Evolutionary conservation across 768 basidiomycete genomes (phyloP).

Genomic region (Suillus subluteus): DNA sequence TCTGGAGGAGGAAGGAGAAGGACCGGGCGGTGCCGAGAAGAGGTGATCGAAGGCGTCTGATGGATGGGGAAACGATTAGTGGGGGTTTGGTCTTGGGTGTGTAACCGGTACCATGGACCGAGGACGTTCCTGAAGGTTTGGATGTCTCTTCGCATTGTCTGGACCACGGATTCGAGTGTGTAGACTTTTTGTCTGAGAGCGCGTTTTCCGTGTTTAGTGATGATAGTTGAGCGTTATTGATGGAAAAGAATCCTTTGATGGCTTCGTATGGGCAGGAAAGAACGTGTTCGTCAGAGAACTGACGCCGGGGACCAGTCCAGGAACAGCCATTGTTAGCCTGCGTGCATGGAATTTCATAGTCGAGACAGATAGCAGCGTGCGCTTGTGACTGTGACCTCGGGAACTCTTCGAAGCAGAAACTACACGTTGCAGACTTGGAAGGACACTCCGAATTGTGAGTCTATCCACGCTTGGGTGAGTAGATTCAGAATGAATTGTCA

Average conservation of each 20-base stretch:
- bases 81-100: constrained; percentile 28
- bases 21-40: constrained; percentile 19
- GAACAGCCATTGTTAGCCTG: constrained; percentile 56
- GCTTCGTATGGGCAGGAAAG: constrained; percentile 58
- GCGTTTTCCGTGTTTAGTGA: constrained; percentile 66
- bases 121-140: constrained; percentile 55
- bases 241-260: constrained; percentile 60
- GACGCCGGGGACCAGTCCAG: constrained; percentile 51
- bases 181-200: constrained; percentile 61
- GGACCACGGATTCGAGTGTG: constrained; percentile 58
- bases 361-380: constrained; percentile 45
- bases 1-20: constrained; percentile 22
- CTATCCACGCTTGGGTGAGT: constrained; percentile 28
- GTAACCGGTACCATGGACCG: constrained; percentile 64
- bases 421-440: constrained; percentile 40
- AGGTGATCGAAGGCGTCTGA: constrained; percentile 14
- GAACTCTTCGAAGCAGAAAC: constrained; percentile 43
- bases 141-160: constrained; percentile 59
- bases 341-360: constrained; percentile 42
- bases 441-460: constrained; percentile 44
- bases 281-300: constrained; percentile 41
- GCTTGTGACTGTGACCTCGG: constrained; percentile 36
- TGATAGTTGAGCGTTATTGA: constrained; percentile 43
- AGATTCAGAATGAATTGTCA: constrained; percentile 7
- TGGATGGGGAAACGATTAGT: constrained; percentile 16